Evolutionary conservation across 257 asterid species (phyloP).

Genomic region (Scutellaria galericulata): DNA sequence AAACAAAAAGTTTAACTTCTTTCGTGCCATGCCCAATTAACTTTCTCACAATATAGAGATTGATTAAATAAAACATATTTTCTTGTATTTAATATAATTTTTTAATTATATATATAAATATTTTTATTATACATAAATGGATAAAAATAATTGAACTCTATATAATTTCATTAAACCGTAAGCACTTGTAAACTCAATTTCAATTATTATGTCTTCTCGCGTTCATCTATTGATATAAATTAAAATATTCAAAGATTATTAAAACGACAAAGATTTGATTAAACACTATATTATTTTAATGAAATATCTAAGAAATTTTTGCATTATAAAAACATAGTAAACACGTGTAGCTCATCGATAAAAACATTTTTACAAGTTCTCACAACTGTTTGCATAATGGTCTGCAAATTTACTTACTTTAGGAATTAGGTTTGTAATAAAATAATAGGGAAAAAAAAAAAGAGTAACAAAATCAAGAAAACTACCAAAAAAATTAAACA

Average conservation of each 20-base stretch:
- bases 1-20: constrained; percentile 37
- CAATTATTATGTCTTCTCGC: too few species aligned
- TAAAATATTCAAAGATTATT: neutral
- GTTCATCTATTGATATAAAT: neutral
- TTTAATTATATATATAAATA: too few species aligned
- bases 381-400: constrained; percentile 21
- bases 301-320: constrained; percentile 21
- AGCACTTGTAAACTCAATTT: too few species aligned
- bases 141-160: too few species aligned
- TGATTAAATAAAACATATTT: too few species aligned
- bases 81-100: too few species aligned
- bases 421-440: constrained; percentile 28
- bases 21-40: too few species aligned
- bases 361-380: constrained; percentile 30
- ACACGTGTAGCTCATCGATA: constrained; percentile 24
- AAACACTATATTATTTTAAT: neutral
- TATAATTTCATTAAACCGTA: too few species aligned
- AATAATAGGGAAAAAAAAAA: neutral
- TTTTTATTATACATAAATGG: too few species aligned
- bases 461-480: constrained; percentile 29
- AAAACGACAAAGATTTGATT: constrained; percentile 6
- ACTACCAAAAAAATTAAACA: neutral
- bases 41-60: too few species aligned
- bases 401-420: constrained; percentile 35
- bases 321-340: neutral